Conservation (phyloP, 2,329 filamentous ascomycete genomes). For the Paraconiothyrium sp. region DNA sequence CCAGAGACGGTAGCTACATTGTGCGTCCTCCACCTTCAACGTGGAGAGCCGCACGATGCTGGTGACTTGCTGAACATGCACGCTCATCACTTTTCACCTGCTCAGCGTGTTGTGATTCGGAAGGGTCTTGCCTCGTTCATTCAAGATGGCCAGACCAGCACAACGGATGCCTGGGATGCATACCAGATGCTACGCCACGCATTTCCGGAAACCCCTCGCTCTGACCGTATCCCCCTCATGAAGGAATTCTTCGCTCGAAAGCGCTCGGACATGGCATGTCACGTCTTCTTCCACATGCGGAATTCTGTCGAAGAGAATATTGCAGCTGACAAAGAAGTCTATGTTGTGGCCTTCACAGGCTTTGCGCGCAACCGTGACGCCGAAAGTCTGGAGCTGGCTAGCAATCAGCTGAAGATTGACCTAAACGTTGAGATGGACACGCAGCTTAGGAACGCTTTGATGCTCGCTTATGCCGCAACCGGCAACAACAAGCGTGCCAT, state of each 20-base stretch:
- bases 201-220: conserved; percentile 70
- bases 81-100: conserved; percentile 73
- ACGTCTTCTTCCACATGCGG: conserved; percentile 96
- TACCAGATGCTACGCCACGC: conserved; percentile 67
- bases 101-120: conserved; percentile 73
- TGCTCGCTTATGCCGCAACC: conserved; percentile 82
- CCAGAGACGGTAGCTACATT: conserved; percentile 78
- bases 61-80: conserved; percentile 84
- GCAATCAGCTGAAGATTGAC: conserved; percentile 96
- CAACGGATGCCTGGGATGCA: conserved; percentile 68
- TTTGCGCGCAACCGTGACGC: conserved; percentile 69
- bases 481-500: conserved; percentile 73
- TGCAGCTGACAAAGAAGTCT: conserved; percentile 77
- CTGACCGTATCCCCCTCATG: conserved; percentile 78
- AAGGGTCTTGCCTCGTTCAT: conserved; percentile 74
- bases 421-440: conserved; percentile 80
- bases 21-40: conserved; percentile 76
- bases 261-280: conserved; percentile 83
- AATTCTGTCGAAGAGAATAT: conserved; percentile 70
- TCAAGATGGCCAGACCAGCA: conserved; percentile 71
- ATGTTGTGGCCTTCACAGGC: conserved; percentile 80
- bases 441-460: conserved; percentile 80
- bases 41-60: conserved; percentile 80
- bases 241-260: conserved; percentile 79
- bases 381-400: conserved; percentile 76